Conservation (phyloP, 331 rosid species). For the Spiraea crenata region DNA sequence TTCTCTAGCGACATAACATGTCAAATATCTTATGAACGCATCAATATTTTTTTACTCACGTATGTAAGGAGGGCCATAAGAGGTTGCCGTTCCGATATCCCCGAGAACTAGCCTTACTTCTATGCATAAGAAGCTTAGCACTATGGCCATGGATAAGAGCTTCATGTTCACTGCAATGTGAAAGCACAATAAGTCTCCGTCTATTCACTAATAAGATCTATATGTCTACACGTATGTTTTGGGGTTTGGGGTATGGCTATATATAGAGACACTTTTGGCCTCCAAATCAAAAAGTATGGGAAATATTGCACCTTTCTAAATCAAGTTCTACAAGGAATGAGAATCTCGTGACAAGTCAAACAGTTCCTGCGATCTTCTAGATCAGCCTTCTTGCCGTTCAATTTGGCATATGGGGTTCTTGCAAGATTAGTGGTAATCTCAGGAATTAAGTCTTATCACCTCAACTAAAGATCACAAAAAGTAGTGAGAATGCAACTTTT, state of each 20-base stretch:
- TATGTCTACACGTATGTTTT: background rate
- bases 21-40: too few species aligned
- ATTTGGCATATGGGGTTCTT: background rate
- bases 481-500: background rate
- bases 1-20: too few species aligned
- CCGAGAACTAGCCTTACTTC: constrained; percentile 23
- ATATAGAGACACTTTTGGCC: background rate
- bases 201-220: background rate
- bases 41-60: constrained; percentile 38
- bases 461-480: background rate
- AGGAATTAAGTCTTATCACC: background rate
- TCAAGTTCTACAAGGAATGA: background rate
- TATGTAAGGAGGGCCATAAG: constrained; percentile 61
- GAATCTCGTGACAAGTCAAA: background rate
- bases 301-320: background rate
- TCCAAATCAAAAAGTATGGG: background rate
- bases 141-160: background rate
- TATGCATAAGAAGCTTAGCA: constrained; percentile 26
- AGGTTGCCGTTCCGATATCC: constrained; percentile 61
- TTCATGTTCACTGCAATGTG: background rate
- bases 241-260: background rate
- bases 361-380: background rate
- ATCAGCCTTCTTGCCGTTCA: background rate
- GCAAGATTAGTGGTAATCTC: background rate
- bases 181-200: background rate